A percentile compares a stretch with the other conserved stretches of the same genome.
Conservation (phyloP, 31 red algal species). For the Bonnemaisonia californica region DNA sequence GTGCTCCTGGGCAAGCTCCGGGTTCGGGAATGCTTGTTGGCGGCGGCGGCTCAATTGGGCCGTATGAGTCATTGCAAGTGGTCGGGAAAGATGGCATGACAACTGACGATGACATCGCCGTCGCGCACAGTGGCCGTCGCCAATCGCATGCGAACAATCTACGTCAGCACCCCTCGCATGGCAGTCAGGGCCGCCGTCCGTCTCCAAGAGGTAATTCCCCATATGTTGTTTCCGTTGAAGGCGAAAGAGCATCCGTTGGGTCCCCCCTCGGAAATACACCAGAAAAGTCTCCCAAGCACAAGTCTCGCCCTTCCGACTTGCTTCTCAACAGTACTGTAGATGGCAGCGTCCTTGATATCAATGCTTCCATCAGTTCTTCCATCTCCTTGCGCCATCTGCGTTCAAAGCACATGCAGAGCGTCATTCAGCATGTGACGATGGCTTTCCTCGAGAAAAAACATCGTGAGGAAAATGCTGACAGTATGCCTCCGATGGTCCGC, state of each 20-base stretch:
- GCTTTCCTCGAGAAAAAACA: conserved; percentile 49
- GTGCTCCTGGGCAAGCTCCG: background rate
- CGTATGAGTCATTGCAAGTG: background rate
- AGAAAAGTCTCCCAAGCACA: background rate
- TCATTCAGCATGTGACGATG: conserved; percentile 51
- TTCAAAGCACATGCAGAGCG: conserved; percentile 39
- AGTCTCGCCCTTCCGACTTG: background rate
- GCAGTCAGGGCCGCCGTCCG: background rate
- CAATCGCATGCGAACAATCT: background rate
- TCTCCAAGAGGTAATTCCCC: background rate
- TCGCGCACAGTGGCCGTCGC: background rate
- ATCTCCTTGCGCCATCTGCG: conserved; percentile 38
- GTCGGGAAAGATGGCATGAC: background rate
- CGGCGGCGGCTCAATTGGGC: background rate
- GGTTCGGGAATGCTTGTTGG: background rate
- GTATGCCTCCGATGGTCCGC: conserved; percentile 42
- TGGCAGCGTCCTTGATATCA: background rate
- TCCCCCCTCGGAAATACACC: background rate
- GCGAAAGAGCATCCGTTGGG: background rate
- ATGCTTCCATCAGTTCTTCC: background rate
- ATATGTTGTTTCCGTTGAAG: background rate
- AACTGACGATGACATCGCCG: background rate
- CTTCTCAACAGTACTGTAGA: conserved; percentile 6
- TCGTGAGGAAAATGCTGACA: conserved; percentile 23
- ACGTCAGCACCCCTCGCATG: background rate